Evolutionary conservation across 495 filamentous ascomycete species (phyloP).

Genomic region (Penicillium pulvis): DNA sequence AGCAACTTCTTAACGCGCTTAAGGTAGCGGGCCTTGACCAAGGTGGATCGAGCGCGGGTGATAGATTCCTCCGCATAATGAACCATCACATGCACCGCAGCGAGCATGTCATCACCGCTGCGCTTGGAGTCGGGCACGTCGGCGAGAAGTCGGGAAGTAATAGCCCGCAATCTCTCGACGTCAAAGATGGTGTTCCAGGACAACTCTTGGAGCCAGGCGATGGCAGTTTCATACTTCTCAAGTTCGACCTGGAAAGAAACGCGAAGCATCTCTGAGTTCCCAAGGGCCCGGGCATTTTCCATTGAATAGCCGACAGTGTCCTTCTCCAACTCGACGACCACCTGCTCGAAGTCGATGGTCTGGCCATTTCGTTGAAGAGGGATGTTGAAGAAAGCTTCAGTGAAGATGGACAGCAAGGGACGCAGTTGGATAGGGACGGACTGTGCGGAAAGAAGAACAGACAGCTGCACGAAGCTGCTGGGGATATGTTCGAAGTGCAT

Average conservation of each 20-base stretch:
- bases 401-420: constrained; percentile 81
- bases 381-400: constrained; percentile 91
- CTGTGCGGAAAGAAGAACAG: constrained; percentile 74
- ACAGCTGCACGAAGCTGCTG: constrained; percentile 85
- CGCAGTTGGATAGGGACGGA: constrained; percentile 71
- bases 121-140: constrained; percentile 94
- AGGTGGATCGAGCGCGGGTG: constrained; percentile 72
- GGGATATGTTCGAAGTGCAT: constrained; percentile 95
- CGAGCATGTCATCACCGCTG: constrained; percentile 68
- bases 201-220: constrained; percentile 84
- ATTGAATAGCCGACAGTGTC: constrained; percentile 86
- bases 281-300: constrained; percentile 62
- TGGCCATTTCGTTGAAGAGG: constrained; percentile 79
- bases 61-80: constrained; percentile 74
- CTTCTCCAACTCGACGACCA: constrained; percentile 84
- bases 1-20: constrained; percentile 79
- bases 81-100: constrained; percentile 78
- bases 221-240: constrained; percentile 79
- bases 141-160: constrained; percentile 83
- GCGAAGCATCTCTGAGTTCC: constrained; percentile 76
- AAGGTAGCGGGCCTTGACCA: constrained; percentile 87
- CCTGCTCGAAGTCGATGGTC: constrained; percentile 83
- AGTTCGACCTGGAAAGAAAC: constrained; percentile 84
- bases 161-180: constrained; percentile 73
- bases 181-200: constrained; percentile 90